Conservation (phyloP, 176 grass and related monocot species). For the Elymus sibiricus region DNA sequence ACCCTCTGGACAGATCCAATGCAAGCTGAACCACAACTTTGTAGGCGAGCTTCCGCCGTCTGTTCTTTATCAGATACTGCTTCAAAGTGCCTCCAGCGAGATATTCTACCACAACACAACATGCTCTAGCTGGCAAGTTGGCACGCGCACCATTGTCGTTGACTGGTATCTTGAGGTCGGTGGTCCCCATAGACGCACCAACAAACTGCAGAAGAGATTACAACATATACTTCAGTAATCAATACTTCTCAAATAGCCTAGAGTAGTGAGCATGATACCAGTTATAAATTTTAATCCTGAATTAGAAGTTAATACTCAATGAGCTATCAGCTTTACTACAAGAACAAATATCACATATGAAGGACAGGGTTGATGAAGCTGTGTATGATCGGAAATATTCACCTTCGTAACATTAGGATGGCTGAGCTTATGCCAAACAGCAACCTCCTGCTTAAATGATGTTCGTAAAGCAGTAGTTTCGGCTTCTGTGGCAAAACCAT, state of each 20-base stretch:
- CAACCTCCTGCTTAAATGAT: constrained; percentile 87
- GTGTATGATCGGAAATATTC: constrained; percentile 10
- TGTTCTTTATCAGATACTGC: constrained; percentile 76
- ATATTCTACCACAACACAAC: constrained; percentile 94
- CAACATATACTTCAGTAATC: not conserved
- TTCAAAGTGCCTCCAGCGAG: constrained; percentile 83
- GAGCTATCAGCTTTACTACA: constrained; percentile 13
- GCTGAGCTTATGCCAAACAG: constrained; percentile 93
- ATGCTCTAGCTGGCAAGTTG: constrained; percentile 68
- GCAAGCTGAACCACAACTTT: constrained; percentile 84
- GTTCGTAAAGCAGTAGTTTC: constrained; percentile 61
- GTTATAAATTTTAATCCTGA: not conserved
- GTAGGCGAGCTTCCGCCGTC: constrained; percentile 73
- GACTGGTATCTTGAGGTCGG: constrained; percentile 68
- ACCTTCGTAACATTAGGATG: constrained; percentile 93
- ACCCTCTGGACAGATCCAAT: constrained; percentile 90
- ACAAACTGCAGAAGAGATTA: constrained; percentile 61
- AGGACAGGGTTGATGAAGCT: not conserved
- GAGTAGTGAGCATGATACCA: not conserved
- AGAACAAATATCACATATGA: constrained; percentile 17
- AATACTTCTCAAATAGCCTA: constrained; percentile 1
- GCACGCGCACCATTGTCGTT: constrained; percentile 42
- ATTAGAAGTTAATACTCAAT: not conserved
- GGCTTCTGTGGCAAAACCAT: constrained; percentile 77
- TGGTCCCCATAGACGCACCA: constrained; percentile 91